phyloP scores from a whole-genome alignment of 2,329 filamentous ascomycete genomes.

The Emydomyces testavorans region DNA sequence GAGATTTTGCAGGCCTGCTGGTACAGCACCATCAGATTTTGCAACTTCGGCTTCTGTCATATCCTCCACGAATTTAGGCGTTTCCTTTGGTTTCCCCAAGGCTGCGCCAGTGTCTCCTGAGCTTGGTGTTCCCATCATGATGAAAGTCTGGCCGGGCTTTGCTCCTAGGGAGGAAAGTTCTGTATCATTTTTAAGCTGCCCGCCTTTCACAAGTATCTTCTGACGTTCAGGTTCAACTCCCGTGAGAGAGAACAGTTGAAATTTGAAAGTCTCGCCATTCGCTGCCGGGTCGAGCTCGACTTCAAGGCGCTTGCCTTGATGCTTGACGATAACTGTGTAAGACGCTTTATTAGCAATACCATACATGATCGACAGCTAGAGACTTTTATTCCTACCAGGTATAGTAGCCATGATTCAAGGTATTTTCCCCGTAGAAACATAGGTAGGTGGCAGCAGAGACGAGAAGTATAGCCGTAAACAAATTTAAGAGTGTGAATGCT shows the following conservation, averaged over 20 bases:
- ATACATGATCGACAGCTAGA: neutral
- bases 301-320: conserved; percentile 89
- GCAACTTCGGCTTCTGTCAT: conserved; percentile 93
- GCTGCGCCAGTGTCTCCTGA: conserved; percentile 48
- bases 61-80: conserved; percentile 83
- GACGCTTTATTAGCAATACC: conserved; percentile 18
- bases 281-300: conserved; percentile 77
- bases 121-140: conserved; percentile 91
- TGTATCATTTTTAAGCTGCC: conserved; percentile 90
- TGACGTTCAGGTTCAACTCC: conserved; percentile 93
- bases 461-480: neutral
- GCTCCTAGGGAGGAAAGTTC: conserved; percentile 72
- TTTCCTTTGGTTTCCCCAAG: conserved; percentile 61
- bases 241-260: conserved; percentile 87
- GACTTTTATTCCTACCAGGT: conserved; percentile 36
- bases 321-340: conserved; percentile 71
- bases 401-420: conserved; percentile 42
- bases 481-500: no score
- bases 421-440: neutral
- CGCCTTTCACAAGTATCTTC: conserved; percentile 88
- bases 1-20: conserved; percentile 78
- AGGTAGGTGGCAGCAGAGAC: neutral
- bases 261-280: conserved; percentile 87
- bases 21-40: conserved; percentile 68
- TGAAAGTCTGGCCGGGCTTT: conserved; percentile 75